Evolutionary conservation across 208 protist genomes (phyloP).

Genomic region (Acanthamoeba triangularis): DNA sequence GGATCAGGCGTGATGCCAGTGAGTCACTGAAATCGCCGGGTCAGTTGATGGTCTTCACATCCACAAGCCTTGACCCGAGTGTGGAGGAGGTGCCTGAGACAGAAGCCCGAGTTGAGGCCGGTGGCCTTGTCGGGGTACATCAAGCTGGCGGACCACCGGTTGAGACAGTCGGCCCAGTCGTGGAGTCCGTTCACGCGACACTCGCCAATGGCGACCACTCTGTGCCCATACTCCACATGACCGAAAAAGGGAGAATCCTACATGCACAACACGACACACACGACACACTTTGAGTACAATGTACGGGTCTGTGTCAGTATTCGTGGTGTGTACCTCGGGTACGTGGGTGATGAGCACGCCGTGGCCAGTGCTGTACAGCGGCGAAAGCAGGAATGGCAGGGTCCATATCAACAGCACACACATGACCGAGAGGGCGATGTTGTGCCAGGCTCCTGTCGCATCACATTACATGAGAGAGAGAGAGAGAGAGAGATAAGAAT

Average conservation of each 20-base stretch:
- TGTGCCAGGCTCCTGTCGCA: slow-evolving; percentile 60
- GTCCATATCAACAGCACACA: slow-evolving; percentile 50
- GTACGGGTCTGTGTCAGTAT: neutral
- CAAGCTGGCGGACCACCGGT: neutral
- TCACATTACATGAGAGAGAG: neutral
- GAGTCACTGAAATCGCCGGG: neutral
- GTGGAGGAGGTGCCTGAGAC: slow-evolving; percentile 7
- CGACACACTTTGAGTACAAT: neutral
- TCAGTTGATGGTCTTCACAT: neutral
- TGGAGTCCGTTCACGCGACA: slow-evolving; percentile 16
- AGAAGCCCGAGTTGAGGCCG: slow-evolving; percentile 54
- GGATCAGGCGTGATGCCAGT: neutral
- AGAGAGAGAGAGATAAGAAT: too few species aligned
- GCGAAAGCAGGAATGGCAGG: slow-evolving; percentile 5
- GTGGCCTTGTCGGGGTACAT: neutral
- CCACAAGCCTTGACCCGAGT: neutral
- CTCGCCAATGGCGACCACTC: slow-evolving; percentile 26
- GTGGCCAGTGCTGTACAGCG: slow-evolving; percentile 28
- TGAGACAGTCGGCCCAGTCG: slow-evolving; percentile 60
- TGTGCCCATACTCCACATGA: slow-evolving; percentile 6
- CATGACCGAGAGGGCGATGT: neutral
- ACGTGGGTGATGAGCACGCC: slow-evolving; percentile 34
- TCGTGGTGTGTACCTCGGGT: neutral
- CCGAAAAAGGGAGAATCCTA: slow-evolving; percentile 65
- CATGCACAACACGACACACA: neutral